Conservation (phyloP, 345 rosid species). For the Chamaenerion angustifolium region DNA sequence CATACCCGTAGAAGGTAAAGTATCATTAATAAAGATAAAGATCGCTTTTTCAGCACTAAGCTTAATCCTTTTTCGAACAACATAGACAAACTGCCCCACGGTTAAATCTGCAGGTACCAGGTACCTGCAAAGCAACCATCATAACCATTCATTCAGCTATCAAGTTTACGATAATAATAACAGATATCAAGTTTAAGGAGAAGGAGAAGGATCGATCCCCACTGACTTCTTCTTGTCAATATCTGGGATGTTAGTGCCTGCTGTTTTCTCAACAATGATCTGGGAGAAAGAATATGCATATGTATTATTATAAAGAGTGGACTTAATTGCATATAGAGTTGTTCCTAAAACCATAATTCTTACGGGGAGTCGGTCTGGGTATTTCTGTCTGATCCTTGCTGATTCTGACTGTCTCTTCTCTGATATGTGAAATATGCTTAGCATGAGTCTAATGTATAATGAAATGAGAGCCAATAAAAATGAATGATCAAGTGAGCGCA, state of each 20-base stretch:
- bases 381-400: constrained; percentile 72
- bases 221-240: constrained; percentile 97
- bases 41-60: constrained; percentile 68
- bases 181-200: no score
- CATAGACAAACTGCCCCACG: constrained; percentile 69
- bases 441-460: no score
- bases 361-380: constrained; percentile 89
- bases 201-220: neutral
- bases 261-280: constrained; percentile 94
- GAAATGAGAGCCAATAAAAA: neutral
- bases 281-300: constrained; percentile 15
- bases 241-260: constrained; percentile 81
- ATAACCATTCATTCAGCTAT: constrained; percentile 3
- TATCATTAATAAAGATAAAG: constrained; percentile 52
- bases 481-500: neutral
- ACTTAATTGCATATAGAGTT: no score
- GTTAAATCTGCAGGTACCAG: constrained; percentile 72
- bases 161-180: neutral
- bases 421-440: constrained; percentile 10
- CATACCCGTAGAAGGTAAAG: constrained; percentile 53
- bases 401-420: constrained; percentile 88
- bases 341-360: constrained; percentile 7
- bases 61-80: constrained; percentile 71
- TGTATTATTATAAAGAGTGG: no score
- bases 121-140: constrained; percentile 20